Conservation (phyloP, 108 stramenopile genomes). For the Chaetoceros tenuissimus region DNA sequence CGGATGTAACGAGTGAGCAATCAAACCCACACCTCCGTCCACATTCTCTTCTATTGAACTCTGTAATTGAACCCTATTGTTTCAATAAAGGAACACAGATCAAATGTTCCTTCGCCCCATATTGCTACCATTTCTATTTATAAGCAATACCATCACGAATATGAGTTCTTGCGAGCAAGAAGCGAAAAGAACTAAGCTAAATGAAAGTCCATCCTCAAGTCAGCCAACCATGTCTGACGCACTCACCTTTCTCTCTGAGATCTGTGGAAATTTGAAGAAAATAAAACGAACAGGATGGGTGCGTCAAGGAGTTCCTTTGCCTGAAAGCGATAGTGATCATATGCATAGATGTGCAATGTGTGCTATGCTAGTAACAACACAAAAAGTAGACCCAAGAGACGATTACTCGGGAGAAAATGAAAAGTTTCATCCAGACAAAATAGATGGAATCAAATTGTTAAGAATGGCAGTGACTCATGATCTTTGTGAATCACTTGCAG, state of each 20-base stretch:
- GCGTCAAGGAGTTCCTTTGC: slow-evolving; percentile 7
- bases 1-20: too few species aligned
- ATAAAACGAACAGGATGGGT: slow-evolving; percentile 31
- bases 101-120: too few species aligned
- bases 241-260: slow-evolving; percentile 12
- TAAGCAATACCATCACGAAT: too few species aligned
- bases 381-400: neutral
- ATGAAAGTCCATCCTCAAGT: too few species aligned
- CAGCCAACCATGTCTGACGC: neutral
- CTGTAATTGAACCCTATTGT: too few species aligned
- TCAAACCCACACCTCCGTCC: too few species aligned
- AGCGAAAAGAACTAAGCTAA: too few species aligned
- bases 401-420: neutral
- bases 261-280: slow-evolving; percentile 16
- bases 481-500: slow-evolving; percentile 69
- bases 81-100: too few species aligned
- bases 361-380: slow-evolving; percentile 4
- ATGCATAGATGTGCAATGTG: slow-evolving; percentile 30
- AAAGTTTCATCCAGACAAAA: slow-evolving; percentile 1
- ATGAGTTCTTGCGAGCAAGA: too few species aligned
- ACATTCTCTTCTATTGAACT: too few species aligned
- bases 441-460: slow-evolving; percentile 47
- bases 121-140: too few species aligned
- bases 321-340: slow-evolving; percentile 17
- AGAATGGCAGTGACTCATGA: slow-evolving; percentile 75